These are phyloP conservation scores for Porodaedalea pini DNA, from an alignment of 1,284 basidiomycete species.

Conservation along the genomic window DNA sequence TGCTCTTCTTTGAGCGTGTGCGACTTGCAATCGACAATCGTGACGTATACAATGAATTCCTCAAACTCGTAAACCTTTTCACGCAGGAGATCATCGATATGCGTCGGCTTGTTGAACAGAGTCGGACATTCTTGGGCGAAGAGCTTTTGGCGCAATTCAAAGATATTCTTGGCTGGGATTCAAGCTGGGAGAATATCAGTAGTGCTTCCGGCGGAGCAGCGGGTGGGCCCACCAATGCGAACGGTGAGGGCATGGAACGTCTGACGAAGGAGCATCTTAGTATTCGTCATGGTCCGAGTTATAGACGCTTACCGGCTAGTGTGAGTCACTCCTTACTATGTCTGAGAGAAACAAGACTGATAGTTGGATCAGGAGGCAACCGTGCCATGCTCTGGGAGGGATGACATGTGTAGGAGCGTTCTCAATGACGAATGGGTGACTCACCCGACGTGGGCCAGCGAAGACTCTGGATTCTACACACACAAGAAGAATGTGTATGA, in stretches of 20 bases:
- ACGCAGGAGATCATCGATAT: conserved; percentile 93
- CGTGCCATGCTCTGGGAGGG: conserved; percentile 89
- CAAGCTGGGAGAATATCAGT: conserved; percentile 57
- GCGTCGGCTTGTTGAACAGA: conserved; percentile 71
- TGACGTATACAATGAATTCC: conserved; percentile 92
- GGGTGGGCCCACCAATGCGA: conserved; percentile 40
- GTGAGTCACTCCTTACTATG: conserved; percentile 42
- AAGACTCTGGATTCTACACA: conserved; percentile 86
- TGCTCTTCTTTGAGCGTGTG: conserved; percentile 91
- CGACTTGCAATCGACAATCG: conserved; percentile 86
- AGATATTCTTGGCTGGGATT: conserved; percentile 89
- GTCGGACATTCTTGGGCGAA: conserved; percentile 58
- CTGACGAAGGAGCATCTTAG: conserved; percentile 58
- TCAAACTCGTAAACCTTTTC: conserved; percentile 94
- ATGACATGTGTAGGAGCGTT: conserved; percentile 95
- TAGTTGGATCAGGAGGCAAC: conserved; percentile 69
- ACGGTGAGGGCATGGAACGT: conserved; percentile 40
- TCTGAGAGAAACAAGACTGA: conserved; percentile 6
- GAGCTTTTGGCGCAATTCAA: conserved; percentile 86
- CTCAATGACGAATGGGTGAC: conserved; percentile 97
- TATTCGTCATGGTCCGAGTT: conserved; percentile 76
- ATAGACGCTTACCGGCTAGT: conserved; percentile 77
- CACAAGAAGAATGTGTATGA: conserved; percentile 96
- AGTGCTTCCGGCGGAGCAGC: conserved; percentile 42
- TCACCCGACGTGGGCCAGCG: conserved; percentile 92